These are phyloP conservation scores for Trypanosomatidae sp. DNA, from an alignment of 208 protist genomes.

Conservation along the genomic window DNA sequence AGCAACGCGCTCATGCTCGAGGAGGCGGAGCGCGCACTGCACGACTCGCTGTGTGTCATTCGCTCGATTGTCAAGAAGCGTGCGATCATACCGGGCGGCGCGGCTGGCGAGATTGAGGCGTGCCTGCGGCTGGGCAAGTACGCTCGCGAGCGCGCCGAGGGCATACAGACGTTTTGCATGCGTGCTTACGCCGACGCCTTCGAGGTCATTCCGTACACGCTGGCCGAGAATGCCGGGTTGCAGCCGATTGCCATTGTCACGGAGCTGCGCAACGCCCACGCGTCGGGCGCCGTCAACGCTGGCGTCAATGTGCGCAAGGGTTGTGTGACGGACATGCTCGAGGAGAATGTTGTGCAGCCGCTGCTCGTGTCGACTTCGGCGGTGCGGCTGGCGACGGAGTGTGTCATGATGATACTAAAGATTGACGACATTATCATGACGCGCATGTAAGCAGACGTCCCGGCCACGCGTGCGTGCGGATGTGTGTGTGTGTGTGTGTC, in stretches of 20 bases:
- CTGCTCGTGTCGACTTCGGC: conserved; percentile 93
- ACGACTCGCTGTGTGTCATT: conserved; percentile 99
- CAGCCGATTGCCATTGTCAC: conserved; percentile 97
- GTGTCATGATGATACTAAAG: conserved; percentile 98
- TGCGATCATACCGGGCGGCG: conserved; percentile 93
- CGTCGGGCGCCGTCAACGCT: conserved; percentile 72
- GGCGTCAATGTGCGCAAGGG: conserved; percentile 95
- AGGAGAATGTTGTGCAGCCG: conserved; percentile 98
- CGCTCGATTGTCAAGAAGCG: conserved; percentile 97
- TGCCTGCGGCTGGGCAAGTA: conserved; percentile 85
- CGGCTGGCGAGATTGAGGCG: conserved; percentile 96
- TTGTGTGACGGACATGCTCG: conserved; percentile 95
- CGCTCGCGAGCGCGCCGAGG: conserved; percentile 72
- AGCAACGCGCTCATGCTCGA: conserved; percentile 96
- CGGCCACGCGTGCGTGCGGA: no score
- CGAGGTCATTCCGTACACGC: conserved; percentile 97
- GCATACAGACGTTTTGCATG: conserved; percentile 90
- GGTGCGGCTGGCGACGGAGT: conserved; percentile 97
- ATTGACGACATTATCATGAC: conserved; percentile 86
- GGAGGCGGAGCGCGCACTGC: conserved; percentile 97
- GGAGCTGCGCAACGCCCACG: conserved; percentile 94
- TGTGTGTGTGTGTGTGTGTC: no score
- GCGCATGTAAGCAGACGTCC: conserved; percentile 32
- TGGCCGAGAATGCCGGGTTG: conserved; percentile 99
- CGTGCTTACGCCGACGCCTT: conserved; percentile 96